A percentile compares a stretch with the other conserved stretches of the same genome.
phyloP scores from a whole-genome alignment of 2,329 filamentous ascomycete genomes.

The Aspergillus nomiae region DNA sequence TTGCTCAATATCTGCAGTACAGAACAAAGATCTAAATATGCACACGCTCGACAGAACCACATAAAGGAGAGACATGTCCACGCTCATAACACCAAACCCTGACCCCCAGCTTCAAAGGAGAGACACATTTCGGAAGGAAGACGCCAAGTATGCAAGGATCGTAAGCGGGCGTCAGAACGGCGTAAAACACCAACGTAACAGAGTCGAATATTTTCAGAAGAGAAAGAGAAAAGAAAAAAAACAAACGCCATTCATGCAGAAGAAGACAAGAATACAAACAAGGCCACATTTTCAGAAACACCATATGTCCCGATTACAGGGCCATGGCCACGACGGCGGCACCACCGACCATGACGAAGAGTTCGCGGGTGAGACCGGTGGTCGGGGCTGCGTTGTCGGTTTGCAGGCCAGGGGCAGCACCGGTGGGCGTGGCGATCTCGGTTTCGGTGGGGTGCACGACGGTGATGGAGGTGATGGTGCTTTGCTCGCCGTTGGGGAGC shows the following conservation, averaged over 20 bases:
- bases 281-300: neutral
- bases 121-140: constrained; percentile 5
- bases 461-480: constrained; percentile 49
- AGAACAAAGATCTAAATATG: neutral
- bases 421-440: constrained; percentile 24
- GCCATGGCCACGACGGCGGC: constrained; percentile 44
- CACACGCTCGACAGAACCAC: neutral
- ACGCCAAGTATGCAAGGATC: constrained; percentile 9
- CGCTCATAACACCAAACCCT: neutral
- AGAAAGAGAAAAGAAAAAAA: neutral
- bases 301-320: constrained; percentile 26
- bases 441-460: constrained; percentile 42
- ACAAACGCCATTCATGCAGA: constrained; percentile 4
- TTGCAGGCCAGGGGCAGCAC: constrained; percentile 42
- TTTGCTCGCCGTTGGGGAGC: constrained; percentile 42
- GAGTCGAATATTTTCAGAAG: neutral
- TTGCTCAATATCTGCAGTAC: neutral
- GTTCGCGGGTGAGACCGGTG: constrained; percentile 34
- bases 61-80: constrained; percentile 7
- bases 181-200: neutral
- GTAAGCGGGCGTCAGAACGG: constrained; percentile 3
- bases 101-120: constrained; percentile 3
- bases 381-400: constrained; percentile 36
- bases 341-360: constrained; percentile 43
- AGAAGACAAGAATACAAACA: neutral